Conservation (phyloP, 2,329 filamentous ascomycete species). For the Monilinia aucupariae region DNA sequence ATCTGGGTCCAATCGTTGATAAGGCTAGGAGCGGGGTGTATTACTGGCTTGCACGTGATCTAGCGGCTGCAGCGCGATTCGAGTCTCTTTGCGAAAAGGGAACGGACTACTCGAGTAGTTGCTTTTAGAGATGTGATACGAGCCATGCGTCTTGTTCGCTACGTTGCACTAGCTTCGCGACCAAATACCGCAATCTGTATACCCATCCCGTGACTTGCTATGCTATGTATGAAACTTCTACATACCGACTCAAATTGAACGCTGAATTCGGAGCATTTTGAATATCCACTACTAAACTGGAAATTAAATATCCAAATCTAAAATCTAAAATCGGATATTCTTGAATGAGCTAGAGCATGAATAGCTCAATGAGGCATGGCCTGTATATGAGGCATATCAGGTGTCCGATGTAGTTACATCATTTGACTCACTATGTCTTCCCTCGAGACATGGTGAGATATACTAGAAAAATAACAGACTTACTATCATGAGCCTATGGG, state of each 20-base stretch:
- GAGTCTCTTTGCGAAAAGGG: background rate
- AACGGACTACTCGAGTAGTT: background rate
- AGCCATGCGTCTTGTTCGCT: background rate
- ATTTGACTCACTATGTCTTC: background rate
- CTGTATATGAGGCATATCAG: background rate
- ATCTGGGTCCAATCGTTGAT: conserved; percentile 1
- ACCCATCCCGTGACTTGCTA: background rate
- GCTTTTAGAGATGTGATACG: background rate
- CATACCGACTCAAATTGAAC: background rate
- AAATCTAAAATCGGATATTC: background rate
- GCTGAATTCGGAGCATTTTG: background rate
- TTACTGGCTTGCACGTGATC: conserved; percentile 1
- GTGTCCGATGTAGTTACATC: background rate
- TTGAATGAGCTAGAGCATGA: background rate
- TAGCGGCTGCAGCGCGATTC: background rate
- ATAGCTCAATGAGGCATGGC: background rate
- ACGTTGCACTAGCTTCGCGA: background rate
- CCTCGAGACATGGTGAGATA: background rate
- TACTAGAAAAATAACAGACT: conserved; percentile 2
- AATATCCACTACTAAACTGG: background rate
- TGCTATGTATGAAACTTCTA: background rate
- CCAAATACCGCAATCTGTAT: background rate
- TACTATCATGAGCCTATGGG: background rate
- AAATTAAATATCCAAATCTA: background rate
- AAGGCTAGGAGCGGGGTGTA: conserved; percentile 9